Percentiles rank a stretch among this genome's conserved stretches.
These are phyloP conservation scores for Colletotrichum horii DNA, from an alignment of 2,329 filamentous ascomycete species.

Conservation along the genomic window DNA sequence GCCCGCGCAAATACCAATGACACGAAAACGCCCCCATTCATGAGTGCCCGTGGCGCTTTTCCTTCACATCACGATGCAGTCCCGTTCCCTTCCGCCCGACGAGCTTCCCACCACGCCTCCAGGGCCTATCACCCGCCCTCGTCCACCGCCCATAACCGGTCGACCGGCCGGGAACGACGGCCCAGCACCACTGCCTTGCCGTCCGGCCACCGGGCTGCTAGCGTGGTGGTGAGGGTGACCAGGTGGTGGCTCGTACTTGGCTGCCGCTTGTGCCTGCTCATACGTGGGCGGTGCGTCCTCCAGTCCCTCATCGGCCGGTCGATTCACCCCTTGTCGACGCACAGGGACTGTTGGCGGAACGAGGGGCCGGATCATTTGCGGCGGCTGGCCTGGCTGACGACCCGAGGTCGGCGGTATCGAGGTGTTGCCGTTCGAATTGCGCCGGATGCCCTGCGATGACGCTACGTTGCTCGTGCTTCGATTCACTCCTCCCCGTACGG, in stretches of 20 bases:
- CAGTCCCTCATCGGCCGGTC: conserved; percentile 40
- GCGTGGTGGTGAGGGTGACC: conserved; percentile 56
- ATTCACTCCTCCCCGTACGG: conserved; percentile 15
- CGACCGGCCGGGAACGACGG: conserved; percentile 9
- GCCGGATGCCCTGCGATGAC: conserved; percentile 5
- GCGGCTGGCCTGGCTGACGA: conserved; percentile 17
- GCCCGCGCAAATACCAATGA: background rate
- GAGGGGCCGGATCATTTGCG: conserved; percentile 50
- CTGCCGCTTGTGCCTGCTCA: conserved; percentile 59
- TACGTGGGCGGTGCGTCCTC: conserved; percentile 64
- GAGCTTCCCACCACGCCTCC: conserved; percentile 15
- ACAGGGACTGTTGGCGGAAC: conserved; percentile 47
- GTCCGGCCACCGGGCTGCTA: conserved; percentile 37
- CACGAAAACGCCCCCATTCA: background rate
- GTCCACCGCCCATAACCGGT: conserved; percentile 12
- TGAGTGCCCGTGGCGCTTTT: background rate
- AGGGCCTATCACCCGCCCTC: conserved; percentile 8
- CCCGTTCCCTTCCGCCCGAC: conserved; percentile 30
- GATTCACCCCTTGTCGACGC: conserved; percentile 39
- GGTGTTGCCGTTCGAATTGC: conserved; percentile 12
- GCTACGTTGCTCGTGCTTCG: conserved; percentile 13
- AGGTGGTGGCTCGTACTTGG: conserved; percentile 55
- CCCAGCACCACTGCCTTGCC: conserved; percentile 5
- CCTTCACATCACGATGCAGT: conserved; percentile 54
- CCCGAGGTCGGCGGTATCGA: background rate